These are phyloP conservation scores for Areca catechu DNA, from an alignment of 176 grass and related monocot genomes.

Conservation along the genomic window DNA sequence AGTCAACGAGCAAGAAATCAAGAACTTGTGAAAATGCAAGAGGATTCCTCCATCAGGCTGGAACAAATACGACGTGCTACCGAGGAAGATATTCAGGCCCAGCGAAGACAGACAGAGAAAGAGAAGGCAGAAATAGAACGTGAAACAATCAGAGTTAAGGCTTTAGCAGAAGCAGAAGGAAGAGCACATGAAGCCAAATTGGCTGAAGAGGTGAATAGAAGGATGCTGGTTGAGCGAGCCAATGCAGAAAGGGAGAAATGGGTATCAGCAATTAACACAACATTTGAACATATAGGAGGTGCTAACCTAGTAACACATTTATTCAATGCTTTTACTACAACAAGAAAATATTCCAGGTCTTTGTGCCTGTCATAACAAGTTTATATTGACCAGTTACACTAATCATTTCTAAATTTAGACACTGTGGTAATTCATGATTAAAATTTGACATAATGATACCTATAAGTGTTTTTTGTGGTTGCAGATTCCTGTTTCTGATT, in stretches of 20 bases:
- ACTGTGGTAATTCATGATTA: neutral
- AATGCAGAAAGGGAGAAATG: slow-evolving; percentile 93
- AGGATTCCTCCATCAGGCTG: slow-evolving; percentile 65
- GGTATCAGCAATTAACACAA: slow-evolving; percentile 82
- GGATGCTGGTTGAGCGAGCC: slow-evolving; percentile 39
- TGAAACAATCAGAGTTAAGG: slow-evolving; percentile 21
- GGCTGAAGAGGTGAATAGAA: slow-evolving; percentile 56
- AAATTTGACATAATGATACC: neutral
- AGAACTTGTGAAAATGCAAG: slow-evolving; percentile 95
- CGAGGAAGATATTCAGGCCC: slow-evolving; percentile 75
- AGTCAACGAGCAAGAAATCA: slow-evolving; percentile 83
- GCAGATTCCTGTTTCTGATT: neutral
- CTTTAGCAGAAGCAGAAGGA: slow-evolving; percentile 45
- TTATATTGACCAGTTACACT: neutral
- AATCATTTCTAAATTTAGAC: neutral
- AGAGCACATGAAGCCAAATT: slow-evolving; percentile 26
- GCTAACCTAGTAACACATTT: neutral
- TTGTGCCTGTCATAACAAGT: neutral
- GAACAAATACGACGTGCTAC: slow-evolving; percentile 60
- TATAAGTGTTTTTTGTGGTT: neutral
- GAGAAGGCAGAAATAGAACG: slow-evolving; percentile 46
- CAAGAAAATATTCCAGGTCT: no score
- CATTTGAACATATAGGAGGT: slow-evolving; percentile 98
- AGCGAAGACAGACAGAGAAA: slow-evolving; percentile 47
- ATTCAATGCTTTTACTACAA: no score